phyloP scores from a whole-genome alignment of 345 rosid genomes.

The rapeseed (Brassica napus) region DNA sequence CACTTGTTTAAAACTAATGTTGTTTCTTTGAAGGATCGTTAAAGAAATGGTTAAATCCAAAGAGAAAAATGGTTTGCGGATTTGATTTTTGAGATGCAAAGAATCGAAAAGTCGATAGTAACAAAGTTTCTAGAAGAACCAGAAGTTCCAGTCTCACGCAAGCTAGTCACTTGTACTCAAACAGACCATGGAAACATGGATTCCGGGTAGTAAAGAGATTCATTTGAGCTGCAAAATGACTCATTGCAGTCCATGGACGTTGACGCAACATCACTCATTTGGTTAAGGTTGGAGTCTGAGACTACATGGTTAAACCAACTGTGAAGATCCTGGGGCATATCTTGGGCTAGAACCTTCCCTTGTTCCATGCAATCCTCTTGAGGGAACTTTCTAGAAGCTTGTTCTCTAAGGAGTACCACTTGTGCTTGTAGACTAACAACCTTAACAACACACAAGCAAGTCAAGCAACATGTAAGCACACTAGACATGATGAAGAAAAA shows the following conservation, averaged over 20 bases:
- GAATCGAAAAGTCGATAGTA: background rate
- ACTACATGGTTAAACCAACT: constrained; percentile 53
- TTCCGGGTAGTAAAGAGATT: constrained; percentile 25
- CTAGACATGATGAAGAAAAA: background rate
- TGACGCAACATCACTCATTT: constrained; percentile 9
- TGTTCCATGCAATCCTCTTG: constrained; percentile 47
- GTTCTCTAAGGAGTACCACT: constrained; percentile 73
- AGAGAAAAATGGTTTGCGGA: background rate
- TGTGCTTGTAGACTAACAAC: constrained; percentile 86
- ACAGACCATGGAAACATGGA: constrained; percentile 31
- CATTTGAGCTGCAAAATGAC: constrained; percentile 30
- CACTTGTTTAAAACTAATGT: constrained; percentile 20
- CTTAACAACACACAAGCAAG: constrained; percentile 41
- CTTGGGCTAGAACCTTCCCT: constrained; percentile 34
- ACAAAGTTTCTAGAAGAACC: background rate
- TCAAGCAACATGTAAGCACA: constrained; percentile 8
- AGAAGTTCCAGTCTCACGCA: background rate
- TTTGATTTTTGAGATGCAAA: constrained; percentile 9
- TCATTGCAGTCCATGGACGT: constrained; percentile 21
- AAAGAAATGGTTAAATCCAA: background rate
- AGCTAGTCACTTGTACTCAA: constrained; percentile 19
- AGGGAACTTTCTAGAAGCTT: constrained; percentile 56
- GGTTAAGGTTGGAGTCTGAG: constrained; percentile 29
- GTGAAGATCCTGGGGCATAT: constrained; percentile 51
- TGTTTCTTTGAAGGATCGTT: background rate